phyloP scores from a whole-genome alignment of 306 rosid species.

The Trichosanthes cucumerina region DNA sequence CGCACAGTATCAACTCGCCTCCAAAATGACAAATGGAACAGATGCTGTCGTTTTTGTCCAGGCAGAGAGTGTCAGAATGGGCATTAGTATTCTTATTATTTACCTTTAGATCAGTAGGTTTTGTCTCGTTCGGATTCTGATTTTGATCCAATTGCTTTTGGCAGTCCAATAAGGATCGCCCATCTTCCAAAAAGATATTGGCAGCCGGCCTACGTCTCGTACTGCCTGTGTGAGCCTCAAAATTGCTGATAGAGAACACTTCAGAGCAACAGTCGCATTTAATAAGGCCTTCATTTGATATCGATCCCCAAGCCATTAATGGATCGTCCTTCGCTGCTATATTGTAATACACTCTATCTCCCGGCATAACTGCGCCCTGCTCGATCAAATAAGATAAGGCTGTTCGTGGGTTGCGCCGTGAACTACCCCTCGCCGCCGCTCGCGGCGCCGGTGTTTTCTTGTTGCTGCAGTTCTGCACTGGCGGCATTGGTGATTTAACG shows the following conservation, averaged over 20 bases:
- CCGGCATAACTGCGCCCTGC: slow-evolving; percentile 4
- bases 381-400: slow-evolving; percentile 29
- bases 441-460: background rate
- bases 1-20: slow-evolving; percentile 50
- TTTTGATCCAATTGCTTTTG: slow-evolving; percentile 12
- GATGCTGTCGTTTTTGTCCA: slow-evolving; percentile 19
- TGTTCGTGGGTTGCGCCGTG: slow-evolving; percentile 12
- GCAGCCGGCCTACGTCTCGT: slow-evolving; percentile 47
- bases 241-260: slow-evolving; percentile 23
- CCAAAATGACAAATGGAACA: slow-evolving; percentile 42
- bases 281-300: slow-evolving; percentile 28
- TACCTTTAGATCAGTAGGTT: background rate
- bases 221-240: slow-evolving; percentile 55
- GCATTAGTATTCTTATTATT: background rate
- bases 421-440: background rate
- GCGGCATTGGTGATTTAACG: background rate
- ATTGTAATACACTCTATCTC: slow-evolving; percentile 21
- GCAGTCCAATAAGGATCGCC: slow-evolving; percentile 44
- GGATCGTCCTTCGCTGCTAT: background rate
- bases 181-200: slow-evolving; percentile 42
- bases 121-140: background rate
- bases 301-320: slow-evolving; percentile 18
- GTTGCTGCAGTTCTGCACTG: background rate
- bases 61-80: background rate
- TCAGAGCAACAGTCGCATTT: slow-evolving; percentile 44